phyloP scores from a whole-genome alignment of 2,329 filamentous ascomycete genomes.

The Orbilia brochopaga region DNA sequence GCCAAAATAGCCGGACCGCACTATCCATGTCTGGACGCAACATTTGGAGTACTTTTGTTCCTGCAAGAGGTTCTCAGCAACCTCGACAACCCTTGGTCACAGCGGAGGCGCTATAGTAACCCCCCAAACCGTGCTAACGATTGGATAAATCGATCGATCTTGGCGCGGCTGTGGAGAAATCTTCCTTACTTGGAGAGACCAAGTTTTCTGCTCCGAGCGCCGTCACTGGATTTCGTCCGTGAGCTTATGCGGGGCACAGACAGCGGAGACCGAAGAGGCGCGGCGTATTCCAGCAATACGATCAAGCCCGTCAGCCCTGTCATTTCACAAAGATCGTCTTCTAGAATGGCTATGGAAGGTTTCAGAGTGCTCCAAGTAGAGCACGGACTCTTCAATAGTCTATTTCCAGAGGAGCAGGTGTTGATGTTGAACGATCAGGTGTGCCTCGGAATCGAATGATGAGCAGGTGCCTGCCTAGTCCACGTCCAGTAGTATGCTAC shows the following conservation, averaged over 20 bases:
- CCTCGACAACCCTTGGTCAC: not conserved
- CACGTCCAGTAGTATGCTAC: too few species aligned
- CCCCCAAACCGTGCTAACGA: constrained; percentile 23
- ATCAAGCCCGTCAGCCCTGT: constrained; percentile 47
- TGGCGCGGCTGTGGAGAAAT: constrained; percentile 42
- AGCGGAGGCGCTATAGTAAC: constrained; percentile 24
- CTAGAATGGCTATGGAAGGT: constrained; percentile 48
- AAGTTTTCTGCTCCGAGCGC: constrained; percentile 23
- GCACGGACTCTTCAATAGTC: constrained; percentile 28
- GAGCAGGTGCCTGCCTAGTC: constrained; percentile 17
- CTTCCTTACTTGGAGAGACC: constrained; percentile 12
- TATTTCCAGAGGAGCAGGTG: constrained; percentile 4
- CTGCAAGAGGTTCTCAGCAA: too few species aligned
- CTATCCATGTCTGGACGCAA: constrained; percentile 45
- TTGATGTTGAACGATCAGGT: too few species aligned
- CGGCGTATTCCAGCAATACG: constrained; percentile 26
- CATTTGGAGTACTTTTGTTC: constrained; percentile 21
- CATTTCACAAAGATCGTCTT: constrained; percentile 47
- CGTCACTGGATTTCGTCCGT: constrained; percentile 4
- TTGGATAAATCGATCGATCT: constrained; percentile 47
- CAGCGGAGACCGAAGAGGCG: constrained; percentile 28
- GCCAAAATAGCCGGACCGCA: constrained; percentile 48
- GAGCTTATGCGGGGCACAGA: constrained; percentile 45
- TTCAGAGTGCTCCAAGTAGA: constrained; percentile 39
- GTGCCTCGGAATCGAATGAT: too few species aligned